A percentile compares a stretch with the other conserved stretches of the same genome.
phyloP scores from a whole-genome alignment of 2,329 filamentous ascomycete genomes.

The Trichoderma cornu-damae region DNA sequence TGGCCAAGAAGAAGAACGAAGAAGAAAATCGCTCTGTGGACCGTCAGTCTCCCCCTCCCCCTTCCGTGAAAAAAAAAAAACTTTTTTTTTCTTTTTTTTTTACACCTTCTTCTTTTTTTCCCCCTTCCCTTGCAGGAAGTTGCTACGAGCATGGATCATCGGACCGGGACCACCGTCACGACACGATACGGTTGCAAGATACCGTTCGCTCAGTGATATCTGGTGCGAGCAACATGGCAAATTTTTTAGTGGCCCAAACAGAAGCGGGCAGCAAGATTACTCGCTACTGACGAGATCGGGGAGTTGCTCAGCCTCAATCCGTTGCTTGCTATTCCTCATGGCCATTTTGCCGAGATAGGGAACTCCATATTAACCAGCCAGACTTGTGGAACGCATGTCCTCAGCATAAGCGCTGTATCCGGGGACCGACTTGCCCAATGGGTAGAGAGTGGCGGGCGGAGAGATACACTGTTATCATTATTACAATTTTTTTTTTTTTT shows the following conservation, averaged over 20 bases:
- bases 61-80: neutral
- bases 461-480: too few species aligned
- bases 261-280: slow-evolving; percentile 12
- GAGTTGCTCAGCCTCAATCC: slow-evolving; percentile 15
- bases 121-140: neutral
- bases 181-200: neutral
- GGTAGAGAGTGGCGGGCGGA: neutral
- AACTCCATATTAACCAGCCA: slow-evolving; percentile 5
- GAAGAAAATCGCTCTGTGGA: neutral
- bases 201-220: neutral
- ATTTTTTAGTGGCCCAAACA: neutral
- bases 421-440: neutral
- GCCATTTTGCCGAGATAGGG: slow-evolving; percentile 6
- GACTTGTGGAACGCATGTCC: neutral
- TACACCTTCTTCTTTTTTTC: neutral
- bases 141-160: neutral
- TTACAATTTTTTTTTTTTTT: too few species aligned
- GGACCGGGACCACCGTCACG: neutral
- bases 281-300: neutral
- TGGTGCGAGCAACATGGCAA: neutral
- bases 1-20: neutral
- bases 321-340: neutral
- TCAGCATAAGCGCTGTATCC: neutral
- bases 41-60: neutral
- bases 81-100: too few species aligned